These are phyloP conservation scores for Fomes fomentarius DNA, from an alignment of 1,284 basidiomycete genomes.

Conservation along the genomic window DNA sequence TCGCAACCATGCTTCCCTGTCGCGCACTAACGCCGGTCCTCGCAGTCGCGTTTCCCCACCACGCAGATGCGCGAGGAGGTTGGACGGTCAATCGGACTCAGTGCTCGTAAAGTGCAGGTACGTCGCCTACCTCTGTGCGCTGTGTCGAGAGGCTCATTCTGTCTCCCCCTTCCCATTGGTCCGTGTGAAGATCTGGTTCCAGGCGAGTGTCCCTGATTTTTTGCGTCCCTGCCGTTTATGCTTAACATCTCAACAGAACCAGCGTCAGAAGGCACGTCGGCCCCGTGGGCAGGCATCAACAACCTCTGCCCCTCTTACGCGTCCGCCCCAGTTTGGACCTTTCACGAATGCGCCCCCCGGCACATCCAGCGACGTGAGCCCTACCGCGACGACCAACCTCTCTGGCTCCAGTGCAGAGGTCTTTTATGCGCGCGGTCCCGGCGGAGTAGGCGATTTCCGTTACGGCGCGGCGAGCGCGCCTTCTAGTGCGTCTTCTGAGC, in stretches of 20 bases:
- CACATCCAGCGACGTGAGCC: slow-evolving; percentile 20
- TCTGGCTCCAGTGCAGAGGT: slow-evolving; percentile 16
- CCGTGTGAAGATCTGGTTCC: slow-evolving; percentile 75
- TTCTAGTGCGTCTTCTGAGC: slow-evolving; percentile 21
- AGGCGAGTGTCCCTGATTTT: slow-evolving; percentile 49
- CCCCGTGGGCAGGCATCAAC: slow-evolving; percentile 47
- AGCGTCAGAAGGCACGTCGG: slow-evolving; percentile 78
- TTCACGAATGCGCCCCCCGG: slow-evolving; percentile 49
- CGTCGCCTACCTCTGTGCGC: slow-evolving; percentile 31
- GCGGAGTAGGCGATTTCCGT: slow-evolving; percentile 11
- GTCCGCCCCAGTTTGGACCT: slow-evolving; percentile 61
- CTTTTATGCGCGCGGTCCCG: slow-evolving; percentile 17
- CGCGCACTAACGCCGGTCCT: slow-evolving; percentile 1
- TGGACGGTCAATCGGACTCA: slow-evolving; percentile 79
- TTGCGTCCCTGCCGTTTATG: slow-evolving; percentile 13
- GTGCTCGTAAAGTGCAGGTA: slow-evolving; percentile 86
- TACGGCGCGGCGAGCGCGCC: slow-evolving; percentile 22
- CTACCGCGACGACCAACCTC: slow-evolving; percentile 9
- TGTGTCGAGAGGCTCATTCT: slow-evolving; percentile 27
- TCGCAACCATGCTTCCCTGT: background rate
- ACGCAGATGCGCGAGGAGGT: slow-evolving; percentile 85
- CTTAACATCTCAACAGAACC: slow-evolving; percentile 55
- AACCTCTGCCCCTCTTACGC: slow-evolving; percentile 45
- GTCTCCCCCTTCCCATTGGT: slow-evolving; percentile 2
- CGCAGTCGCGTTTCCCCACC: slow-evolving; percentile 82